Evolutionary conservation across 345 rosid genomes (phyloP), one percentile per base, ranked within the genome.

Genomic region (Lepidium aucheri): DNA sequence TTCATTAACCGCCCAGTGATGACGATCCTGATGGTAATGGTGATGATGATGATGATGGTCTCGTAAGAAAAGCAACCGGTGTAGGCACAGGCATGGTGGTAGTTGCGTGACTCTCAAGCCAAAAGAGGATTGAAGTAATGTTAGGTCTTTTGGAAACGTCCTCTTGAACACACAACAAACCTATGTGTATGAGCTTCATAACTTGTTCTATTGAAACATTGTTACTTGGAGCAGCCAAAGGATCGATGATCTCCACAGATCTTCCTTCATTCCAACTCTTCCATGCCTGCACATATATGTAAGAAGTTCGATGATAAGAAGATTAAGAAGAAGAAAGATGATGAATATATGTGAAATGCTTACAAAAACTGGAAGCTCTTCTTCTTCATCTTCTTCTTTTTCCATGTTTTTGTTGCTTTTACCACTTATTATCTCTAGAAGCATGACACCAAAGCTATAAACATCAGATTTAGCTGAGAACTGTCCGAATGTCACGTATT

Each of bases 81-180:
- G 72, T 70, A 18, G 82, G 84, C 1, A 53, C 47, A n/a, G 78
- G 83, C 66, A 69, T 43, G 14, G 80, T 72, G 34, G 56, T 50
- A 34, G 17, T 16, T 14, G 43, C 67, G 16, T 75, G 51, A 30
- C 68, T 65, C 30, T 71, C 73, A 34, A 85, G 81, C 90, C 84
- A 81, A 56, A 59, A 12, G 20, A 79, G 30, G 28, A 81, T 60
- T 50, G 78, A 69, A 0, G 68, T 77, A 67, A 79, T 71, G 14
- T 75, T 60, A 45, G 88, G 85, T 61, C 85, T 76, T 24, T 51
- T 58, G 5, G 64, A 70, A 15, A 67, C 74, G 43, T 69, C 33
- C 34, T 76, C 85, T 66, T 79, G 85, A 72, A 81, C 80, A 40
- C 90, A 85, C 55, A 85, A 43, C 42, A 85, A 45, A 34, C 82